phyloP scores from a whole-genome alignment of 257 asterid genomes.

The Scutellaria baicalensis region DNA sequence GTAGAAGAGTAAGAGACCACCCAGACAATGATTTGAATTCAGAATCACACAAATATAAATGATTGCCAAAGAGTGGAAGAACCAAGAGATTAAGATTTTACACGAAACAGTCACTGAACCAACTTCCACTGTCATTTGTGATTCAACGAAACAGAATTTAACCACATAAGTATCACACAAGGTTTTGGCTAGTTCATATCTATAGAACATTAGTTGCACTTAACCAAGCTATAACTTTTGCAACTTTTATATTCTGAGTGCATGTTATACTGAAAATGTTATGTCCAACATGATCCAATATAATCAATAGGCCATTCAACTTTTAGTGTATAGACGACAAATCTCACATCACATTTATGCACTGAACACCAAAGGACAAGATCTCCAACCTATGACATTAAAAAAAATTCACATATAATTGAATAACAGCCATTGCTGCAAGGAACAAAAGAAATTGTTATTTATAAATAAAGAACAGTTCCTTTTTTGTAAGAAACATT shows the following conservation, averaged over 20 bases:
- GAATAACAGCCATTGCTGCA: not conserved
- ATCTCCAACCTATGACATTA: not conserved
- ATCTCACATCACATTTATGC: not conserved
- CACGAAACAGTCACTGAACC: not conserved
- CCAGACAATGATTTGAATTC: not conserved
- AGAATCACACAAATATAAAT: not conserved
- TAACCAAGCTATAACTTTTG: conserved; percentile 5
- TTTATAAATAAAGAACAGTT: not conserved
- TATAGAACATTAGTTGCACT: not conserved
- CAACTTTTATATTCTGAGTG: not conserved
- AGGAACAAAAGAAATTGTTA: not conserved
- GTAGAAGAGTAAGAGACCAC: not conserved
- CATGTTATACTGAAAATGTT: not conserved
- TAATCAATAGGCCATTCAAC: not conserved
- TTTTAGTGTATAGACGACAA: not conserved
- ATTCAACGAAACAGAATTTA: not conserved
- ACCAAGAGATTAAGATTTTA: not conserved
- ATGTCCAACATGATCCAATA: not conserved
- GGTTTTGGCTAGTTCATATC: not conserved
- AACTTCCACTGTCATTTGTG: not conserved
- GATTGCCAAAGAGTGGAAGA: not conserved
- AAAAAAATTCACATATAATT: not conserved
- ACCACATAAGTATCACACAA: not conserved
- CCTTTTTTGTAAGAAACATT: no score
- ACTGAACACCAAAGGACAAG: conserved; percentile 2